Evolutionary conservation across 2,329 filamentous ascomycete species (phyloP).

Genomic region (Dactylonectria macrodidyma): DNA sequence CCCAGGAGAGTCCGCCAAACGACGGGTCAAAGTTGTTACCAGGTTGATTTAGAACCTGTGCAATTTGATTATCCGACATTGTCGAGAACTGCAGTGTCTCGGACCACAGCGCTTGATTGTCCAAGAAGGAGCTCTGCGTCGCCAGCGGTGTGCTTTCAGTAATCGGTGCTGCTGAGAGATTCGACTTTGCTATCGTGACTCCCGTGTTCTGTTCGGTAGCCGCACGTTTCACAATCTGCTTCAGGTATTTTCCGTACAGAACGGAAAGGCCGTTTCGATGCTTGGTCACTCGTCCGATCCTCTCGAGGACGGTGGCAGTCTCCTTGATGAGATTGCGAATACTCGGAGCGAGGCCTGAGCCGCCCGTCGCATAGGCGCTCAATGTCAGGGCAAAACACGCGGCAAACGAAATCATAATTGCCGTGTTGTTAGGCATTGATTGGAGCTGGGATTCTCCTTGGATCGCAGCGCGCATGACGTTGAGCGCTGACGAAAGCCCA

Average conservation of each 20-base stretch:
- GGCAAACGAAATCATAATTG: slow-evolving; percentile 85
- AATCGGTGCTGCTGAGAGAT: slow-evolving; percentile 35
- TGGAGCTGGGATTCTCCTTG: slow-evolving; percentile 79
- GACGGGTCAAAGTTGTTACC: slow-evolving; percentile 71
- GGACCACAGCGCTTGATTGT: slow-evolving; percentile 56
- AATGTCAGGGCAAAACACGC: slow-evolving; percentile 78
- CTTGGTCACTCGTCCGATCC: slow-evolving; percentile 75
- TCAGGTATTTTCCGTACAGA: slow-evolving; percentile 63
- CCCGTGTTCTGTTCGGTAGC: slow-evolving; percentile 40
- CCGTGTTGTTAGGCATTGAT: slow-evolving; percentile 85
- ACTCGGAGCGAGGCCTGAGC: slow-evolving; percentile 73
- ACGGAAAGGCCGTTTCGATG: slow-evolving; percentile 78
- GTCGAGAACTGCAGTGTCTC: slow-evolving; percentile 74
- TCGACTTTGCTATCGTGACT: slow-evolving; percentile 28
- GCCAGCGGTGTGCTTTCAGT: slow-evolving; percentile 39
- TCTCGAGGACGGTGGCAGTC: slow-evolving; percentile 77
- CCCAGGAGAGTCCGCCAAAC: slow-evolving; percentile 70
- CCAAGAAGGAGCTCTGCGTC: slow-evolving; percentile 44
- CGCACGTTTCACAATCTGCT: slow-evolving; percentile 60
- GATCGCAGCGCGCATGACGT: slow-evolving; percentile 81
- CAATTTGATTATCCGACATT: slow-evolving; percentile 80
- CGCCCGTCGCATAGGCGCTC: slow-evolving; percentile 70
- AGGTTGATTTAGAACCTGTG: slow-evolving; percentile 75
- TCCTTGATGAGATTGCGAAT: slow-evolving; percentile 77
- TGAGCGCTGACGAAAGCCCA: slow-evolving; percentile 79